Percentiles rank a stretch among this genome's conserved stretches.
Evolutionary conservation across 768 basidiomycete species (phyloP).

Genomic region (Termitomyces sp.): DNA sequence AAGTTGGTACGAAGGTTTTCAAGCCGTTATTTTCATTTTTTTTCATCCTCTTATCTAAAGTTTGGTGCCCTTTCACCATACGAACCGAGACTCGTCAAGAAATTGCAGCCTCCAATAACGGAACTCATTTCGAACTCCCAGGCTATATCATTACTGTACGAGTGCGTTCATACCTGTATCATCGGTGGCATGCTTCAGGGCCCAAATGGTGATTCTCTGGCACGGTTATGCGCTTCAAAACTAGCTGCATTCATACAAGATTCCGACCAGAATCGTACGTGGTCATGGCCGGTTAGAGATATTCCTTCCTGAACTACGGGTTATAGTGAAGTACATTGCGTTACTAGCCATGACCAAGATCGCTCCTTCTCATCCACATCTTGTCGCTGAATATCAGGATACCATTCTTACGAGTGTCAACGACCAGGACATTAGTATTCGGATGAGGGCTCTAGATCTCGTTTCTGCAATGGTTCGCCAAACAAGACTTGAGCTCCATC

Average conservation of each 20-base stretch:
- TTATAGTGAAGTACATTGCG: constrained; percentile 95
- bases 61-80: constrained; percentile 91
- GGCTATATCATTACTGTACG: constrained; percentile 93
- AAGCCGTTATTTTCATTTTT: background rate
- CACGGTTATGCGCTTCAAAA: constrained; percentile 88
- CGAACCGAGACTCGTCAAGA: constrained; percentile 91
- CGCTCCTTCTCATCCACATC: constrained; percentile 84
- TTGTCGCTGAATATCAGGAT: constrained; percentile 89
- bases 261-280: constrained; percentile 91
- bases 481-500: background rate
- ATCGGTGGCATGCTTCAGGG: constrained; percentile 94
- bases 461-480: constrained; percentile 83
- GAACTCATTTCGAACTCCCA: constrained; percentile 94
- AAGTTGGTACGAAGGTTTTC: constrained; percentile 64
- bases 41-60: constrained; percentile 42
- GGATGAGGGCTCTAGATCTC: constrained; percentile 93
- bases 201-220: constrained; percentile 71
- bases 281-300: background rate
- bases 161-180: constrained; percentile 98
- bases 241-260: constrained; percentile 90
- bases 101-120: constrained; percentile 90
- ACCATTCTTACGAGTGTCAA: constrained; percentile 87
- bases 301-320: constrained; percentile 6
- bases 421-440: constrained; percentile 92
- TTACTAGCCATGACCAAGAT: constrained; percentile 95